A percentile compares a stretch with the other conserved stretches of the same genome.
phyloP scores from a whole-genome alignment of 2,329 filamentous ascomycete genomes.

The Hypoxylon sp. region DNA sequence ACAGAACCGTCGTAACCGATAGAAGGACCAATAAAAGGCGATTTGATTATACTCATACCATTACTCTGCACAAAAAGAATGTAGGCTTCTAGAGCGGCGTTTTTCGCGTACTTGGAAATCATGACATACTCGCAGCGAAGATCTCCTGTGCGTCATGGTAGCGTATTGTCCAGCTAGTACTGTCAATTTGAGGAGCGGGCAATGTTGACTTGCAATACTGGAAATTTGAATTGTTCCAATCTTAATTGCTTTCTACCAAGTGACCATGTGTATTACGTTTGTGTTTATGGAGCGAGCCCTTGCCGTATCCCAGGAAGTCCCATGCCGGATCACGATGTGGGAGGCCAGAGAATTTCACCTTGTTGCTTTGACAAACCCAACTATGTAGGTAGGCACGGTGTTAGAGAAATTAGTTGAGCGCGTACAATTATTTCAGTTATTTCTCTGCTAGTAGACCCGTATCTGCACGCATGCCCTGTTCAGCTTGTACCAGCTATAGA shows the following conservation, averaged over 20 bases:
- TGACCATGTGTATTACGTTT: not conserved
- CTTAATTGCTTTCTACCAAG: not conserved
- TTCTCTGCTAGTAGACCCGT: not conserved
- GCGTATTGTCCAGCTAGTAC: not conserved
- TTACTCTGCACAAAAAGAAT: conserved; percentile 7
- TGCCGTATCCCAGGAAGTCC: too few species aligned
- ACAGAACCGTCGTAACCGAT: conserved; percentile 74
- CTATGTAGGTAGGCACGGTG: not conserved
- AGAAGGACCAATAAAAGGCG: conserved; percentile 43
- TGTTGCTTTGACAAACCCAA: too few species aligned
- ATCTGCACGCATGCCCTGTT: too few species aligned
- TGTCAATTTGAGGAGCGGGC: not conserved
- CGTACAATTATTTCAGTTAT: not conserved
- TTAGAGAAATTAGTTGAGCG: not conserved
- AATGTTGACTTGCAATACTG: not conserved
- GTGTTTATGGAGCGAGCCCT: not conserved
- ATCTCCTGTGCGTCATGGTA: conserved; percentile 1
- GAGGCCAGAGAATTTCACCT: too few species aligned
- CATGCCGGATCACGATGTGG: not conserved
- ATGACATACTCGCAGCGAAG: not conserved
- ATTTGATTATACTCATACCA: conserved; percentile 8
- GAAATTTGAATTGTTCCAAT: not conserved
- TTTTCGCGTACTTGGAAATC: not conserved
- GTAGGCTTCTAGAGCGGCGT: conserved; percentile 7
- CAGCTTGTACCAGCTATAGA: not conserved